Evolutionary conservation across 495 filamentous ascomycete genomes (phyloP).

Genomic region (Neurospora sp.): DNA sequence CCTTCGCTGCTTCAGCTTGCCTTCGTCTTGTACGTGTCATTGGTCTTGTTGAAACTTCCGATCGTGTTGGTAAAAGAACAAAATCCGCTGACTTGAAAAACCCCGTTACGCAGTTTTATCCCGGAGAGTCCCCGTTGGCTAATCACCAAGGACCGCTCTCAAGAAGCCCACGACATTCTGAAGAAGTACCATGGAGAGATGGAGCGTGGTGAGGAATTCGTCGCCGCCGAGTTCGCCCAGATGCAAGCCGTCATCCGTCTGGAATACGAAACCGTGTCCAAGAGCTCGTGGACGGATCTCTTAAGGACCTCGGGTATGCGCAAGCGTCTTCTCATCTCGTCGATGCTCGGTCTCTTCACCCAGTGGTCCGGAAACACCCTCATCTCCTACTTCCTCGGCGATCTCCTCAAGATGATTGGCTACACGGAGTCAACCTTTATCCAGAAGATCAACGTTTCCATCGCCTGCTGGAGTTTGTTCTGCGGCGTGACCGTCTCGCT

Average conservation of each 20-base stretch:
- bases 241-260: slow-evolving; percentile 49
- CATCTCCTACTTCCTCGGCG: slow-evolving; percentile 50
- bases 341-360: slow-evolving; percentile 50
- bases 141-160: slow-evolving; percentile 46
- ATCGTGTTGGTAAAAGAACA: neutral
- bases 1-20: slow-evolving; percentile 49
- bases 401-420: slow-evolving; percentile 39
- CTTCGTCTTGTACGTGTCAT: slow-evolving; percentile 32
- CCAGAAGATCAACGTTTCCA: slow-evolving; percentile 48
- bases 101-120: slow-evolving; percentile 28
- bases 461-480: slow-evolving; percentile 47
- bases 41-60: neutral
- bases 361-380: slow-evolving; percentile 59
- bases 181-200: slow-evolving; percentile 54
- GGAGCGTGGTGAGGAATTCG: slow-evolving; percentile 43
- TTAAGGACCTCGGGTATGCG: slow-evolving; percentile 45
- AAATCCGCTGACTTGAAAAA: neutral
- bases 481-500: slow-evolving; percentile 43
- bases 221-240: slow-evolving; percentile 50
- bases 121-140: slow-evolving; percentile 54
- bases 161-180: slow-evolving; percentile 49
- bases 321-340: slow-evolving; percentile 45
- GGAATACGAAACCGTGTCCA: slow-evolving; percentile 40
- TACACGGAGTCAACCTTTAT: slow-evolving; percentile 42
- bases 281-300: slow-evolving; percentile 46